phyloP scores from a whole-genome alignment of 768 basidiomycete species.

The Lepiota venenata region DNA sequence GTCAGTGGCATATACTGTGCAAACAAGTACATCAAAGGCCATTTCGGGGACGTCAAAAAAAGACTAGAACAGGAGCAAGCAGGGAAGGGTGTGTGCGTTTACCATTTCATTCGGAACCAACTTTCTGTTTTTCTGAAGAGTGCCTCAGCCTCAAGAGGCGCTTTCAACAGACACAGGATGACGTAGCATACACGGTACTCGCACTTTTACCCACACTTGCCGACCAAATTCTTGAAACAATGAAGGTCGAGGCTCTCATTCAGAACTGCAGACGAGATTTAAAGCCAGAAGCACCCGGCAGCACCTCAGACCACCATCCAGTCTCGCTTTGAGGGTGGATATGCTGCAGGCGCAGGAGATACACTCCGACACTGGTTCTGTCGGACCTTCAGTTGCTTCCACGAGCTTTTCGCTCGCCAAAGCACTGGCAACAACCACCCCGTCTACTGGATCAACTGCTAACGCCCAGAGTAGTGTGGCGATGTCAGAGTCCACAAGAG shows the following conservation, averaged over 20 bases:
- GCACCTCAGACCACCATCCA: slow-evolving; percentile 14
- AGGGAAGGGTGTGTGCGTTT: slow-evolving; percentile 69
- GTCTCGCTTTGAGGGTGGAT: slow-evolving; percentile 23
- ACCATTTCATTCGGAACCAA: slow-evolving; percentile 4
- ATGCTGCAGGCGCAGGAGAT: slow-evolving; percentile 37
- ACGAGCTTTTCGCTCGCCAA: slow-evolving; percentile 3
- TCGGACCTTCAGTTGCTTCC: not conserved
- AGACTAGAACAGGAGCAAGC: slow-evolving; percentile 53
- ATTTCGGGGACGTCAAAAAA: slow-evolving; percentile 61
- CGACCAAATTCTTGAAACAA: slow-evolving; percentile 59
- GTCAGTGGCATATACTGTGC: slow-evolving; percentile 61
- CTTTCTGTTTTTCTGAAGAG: not conserved
- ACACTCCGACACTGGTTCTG: slow-evolving; percentile 39
- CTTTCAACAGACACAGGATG: slow-evolving; percentile 75
- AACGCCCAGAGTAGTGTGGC: not conserved
- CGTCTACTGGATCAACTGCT: not conserved
- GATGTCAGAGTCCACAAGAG: not conserved
- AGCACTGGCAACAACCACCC: slow-evolving; percentile 6
- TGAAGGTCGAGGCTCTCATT: slow-evolving; percentile 76
- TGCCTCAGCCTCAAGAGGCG: slow-evolving; percentile 58
- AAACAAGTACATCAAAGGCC: slow-evolving; percentile 54
- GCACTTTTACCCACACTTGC: slow-evolving; percentile 68
- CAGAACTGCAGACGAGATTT: slow-evolving; percentile 41
- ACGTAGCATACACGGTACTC: slow-evolving; percentile 72
- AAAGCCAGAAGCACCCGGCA: slow-evolving; percentile 10